Percentiles rank a stretch among this genome's conserved stretches.
These are phyloP conservation scores for Flaveria robusta DNA, from an alignment of 129 eudicot genomes.

Conservation along the genomic window DNA sequence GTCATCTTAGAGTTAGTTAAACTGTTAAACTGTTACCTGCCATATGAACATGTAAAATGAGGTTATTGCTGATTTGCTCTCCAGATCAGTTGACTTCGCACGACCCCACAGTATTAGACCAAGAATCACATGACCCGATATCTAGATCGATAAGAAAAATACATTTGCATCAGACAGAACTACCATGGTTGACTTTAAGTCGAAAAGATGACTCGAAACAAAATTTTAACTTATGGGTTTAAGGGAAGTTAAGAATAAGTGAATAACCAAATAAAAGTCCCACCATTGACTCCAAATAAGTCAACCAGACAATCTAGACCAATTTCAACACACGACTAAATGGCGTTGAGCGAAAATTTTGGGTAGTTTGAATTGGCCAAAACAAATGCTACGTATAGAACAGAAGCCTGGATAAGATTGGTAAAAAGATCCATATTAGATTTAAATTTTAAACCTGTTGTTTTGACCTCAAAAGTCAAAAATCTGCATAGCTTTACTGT, in stretches of 20 bases:
- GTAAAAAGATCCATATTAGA: not conserved
- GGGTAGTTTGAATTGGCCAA: not conserved
- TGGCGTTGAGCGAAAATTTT: not conserved
- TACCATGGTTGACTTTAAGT: not conserved
- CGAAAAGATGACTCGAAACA: not conserved
- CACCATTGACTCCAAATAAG: not conserved
- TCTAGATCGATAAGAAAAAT: conserved; percentile 34
- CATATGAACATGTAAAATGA: conserved; percentile 98
- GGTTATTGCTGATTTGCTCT: conserved; percentile 82
- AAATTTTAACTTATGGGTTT: not conserved
- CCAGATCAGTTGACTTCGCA: conserved; percentile 76
- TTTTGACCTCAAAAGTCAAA: conserved; percentile 16
- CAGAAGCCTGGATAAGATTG: not conserved
- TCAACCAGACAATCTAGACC: not conserved
- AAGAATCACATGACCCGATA: conserved; percentile 67
- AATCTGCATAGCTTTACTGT: not conserved
- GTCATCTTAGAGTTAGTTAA: not conserved
- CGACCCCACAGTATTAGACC: conserved; percentile 72
- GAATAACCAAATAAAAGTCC: not conserved
- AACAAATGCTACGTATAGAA: not conserved
- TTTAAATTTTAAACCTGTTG: not conserved
- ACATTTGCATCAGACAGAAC: not conserved
- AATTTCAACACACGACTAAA: not conserved
- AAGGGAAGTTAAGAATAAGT: not conserved
- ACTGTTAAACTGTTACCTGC: conserved; percentile 60